Conservation (phyloP, 2,329 filamentous ascomycete species). For the Arachnomyces sp. region DNA sequence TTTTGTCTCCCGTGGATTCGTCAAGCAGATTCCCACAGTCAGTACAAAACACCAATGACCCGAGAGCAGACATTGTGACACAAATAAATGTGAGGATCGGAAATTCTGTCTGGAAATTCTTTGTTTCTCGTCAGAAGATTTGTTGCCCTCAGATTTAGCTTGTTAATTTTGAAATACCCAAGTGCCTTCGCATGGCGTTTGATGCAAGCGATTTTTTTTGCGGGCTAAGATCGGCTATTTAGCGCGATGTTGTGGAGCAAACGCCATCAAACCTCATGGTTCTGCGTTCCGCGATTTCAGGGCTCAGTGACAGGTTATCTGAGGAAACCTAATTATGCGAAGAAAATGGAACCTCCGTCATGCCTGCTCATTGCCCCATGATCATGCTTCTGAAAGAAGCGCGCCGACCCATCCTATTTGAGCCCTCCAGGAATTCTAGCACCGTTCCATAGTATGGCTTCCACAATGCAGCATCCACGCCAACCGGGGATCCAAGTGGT, state of each 20-base stretch:
- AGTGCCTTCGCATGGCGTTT: neutral
- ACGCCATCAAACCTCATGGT: too few species aligned
- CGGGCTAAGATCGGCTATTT: neutral
- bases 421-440: neutral
- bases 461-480: slow-evolving; percentile 34
- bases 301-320: too few species aligned
- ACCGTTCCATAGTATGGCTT: slow-evolving; percentile 14
- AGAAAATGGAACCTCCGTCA: too few species aligned
- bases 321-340: too few species aligned
- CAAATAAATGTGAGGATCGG: slow-evolving; percentile 1
- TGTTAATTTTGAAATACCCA: slow-evolving; percentile 10
- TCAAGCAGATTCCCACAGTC: slow-evolving; percentile 89
- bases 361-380: too few species aligned
- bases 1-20: slow-evolving; percentile 65
- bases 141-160: slow-evolving; percentile 2
- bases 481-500: slow-evolving; percentile 35
- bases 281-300: too few species aligned
- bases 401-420: too few species aligned
- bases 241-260: too few species aligned
- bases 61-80: slow-evolving; percentile 70
- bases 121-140: neutral
- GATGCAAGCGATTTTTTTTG: neutral
- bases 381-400: too few species aligned
- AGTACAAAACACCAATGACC: slow-evolving; percentile 84
- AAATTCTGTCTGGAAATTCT: too few species aligned